Base-by-base conservation (phyloP, 495 filamentous ascomycete genomes). In the Daldinia bambusicola region DNA sequence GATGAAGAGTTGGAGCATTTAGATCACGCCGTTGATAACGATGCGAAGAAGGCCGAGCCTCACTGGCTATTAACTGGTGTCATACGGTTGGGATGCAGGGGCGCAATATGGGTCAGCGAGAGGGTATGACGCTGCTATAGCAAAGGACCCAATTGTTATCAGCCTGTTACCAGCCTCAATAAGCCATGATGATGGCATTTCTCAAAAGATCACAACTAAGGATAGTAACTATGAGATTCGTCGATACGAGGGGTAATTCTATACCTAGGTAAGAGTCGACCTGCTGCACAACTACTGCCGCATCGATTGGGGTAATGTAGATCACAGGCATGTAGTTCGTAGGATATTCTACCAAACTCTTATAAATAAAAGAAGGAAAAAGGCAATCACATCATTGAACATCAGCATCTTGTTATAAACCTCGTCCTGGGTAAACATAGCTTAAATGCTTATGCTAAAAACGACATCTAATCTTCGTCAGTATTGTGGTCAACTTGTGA, bases 1-100 rank as follows among this genome's bases (percentile, higher is more conserved):
- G 96, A 99, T 80, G 95, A 99, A 80, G 95, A 99, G 81, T 81
- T 99, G 59, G 96, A 99, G 80, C 95, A 99, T 81, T 77, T 98
- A 76, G 95, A 99, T 78, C 93, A 97, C 80, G 95, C 95, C 1
- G 91, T 99, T 7, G 91, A 92, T 74, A 90, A 98, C 77, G 96
- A 97, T 81, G 88, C 93, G 10, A 92, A 94, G 76, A 87, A 93
- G 75, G 95, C 95, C 4, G 86, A 87, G 74, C 95, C 94, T 34
- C 93, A 98, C 80, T 92, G 92, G 81, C 77, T 97, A 64, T 82
- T 99, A 68, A 97, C 93, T n/a, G 90, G 91, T 57, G 85, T 93
- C 32, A 98, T 99, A 67, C 86, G 94, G 51, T 86, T 91, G 10
- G 95, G 96, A 14, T 99, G 95, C 78, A 87, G 90, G 70, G 89